Percentiles rank a stretch among this genome's conserved stretches.
phyloP scores from a whole-genome alignment of 805 yeast genomes.

The Metschnikowia kofuensis region DNA sequence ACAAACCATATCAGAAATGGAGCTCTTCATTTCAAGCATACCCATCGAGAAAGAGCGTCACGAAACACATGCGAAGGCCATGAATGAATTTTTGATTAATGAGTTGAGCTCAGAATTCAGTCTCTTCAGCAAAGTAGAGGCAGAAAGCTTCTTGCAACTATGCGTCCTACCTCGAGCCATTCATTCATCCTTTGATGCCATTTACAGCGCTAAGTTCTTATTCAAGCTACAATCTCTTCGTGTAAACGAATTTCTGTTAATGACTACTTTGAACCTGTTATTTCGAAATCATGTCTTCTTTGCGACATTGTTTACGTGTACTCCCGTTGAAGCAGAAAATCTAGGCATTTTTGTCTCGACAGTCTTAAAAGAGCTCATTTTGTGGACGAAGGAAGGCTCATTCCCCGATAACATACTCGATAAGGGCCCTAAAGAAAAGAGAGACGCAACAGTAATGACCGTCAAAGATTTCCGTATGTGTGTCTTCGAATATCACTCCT shows the following conservation, averaged over 20 bases:
- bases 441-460: constrained; percentile 1
- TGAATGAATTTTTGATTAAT: constrained; percentile 22
- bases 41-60: constrained; percentile 48
- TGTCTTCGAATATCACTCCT: constrained; percentile 55
- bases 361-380: constrained; percentile 46
- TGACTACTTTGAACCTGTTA: constrained; percentile 43
- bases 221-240: constrained; percentile 44
- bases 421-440: not conserved
- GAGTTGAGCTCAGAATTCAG: constrained; percentile 40
- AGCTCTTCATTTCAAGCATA: constrained; percentile 24
- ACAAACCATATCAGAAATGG: constrained; percentile 23
- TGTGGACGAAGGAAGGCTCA: constrained; percentile 35
- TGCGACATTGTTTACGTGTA: constrained; percentile 63
- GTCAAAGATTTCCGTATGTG: constrained; percentile 36
- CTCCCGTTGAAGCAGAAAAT: constrained; percentile 78
- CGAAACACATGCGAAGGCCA: constrained; percentile 33
- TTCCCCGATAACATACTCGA: constrained; percentile 22
- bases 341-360: constrained; percentile 70
- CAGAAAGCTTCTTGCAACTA: constrained; percentile 45
- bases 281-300: constrained; percentile 48
- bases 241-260: constrained; percentile 35
- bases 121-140: not conserved
- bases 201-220: constrained; percentile 61
- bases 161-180: constrained; percentile 76
- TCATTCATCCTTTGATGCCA: constrained; percentile 81